A percentile compares a stretch with the other conserved stretches of the same genome.
Conservation (phyloP, 495 filamentous ascomycete species). For the Daldinia caldariorum region DNA sequence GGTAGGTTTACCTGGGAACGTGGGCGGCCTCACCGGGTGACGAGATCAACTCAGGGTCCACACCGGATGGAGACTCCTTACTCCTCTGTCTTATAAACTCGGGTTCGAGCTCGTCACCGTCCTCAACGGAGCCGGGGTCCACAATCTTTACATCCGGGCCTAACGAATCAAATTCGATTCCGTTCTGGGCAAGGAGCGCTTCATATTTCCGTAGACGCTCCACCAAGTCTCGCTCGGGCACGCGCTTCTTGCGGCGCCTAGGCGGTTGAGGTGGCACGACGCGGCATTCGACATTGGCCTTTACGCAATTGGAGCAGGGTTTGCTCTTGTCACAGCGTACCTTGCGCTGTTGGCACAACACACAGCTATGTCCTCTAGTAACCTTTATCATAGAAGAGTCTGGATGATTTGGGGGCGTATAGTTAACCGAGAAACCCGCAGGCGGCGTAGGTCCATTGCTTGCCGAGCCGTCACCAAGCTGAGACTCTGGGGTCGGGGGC, state of each 20-base stretch:
- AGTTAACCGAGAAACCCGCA: conserved; percentile 50
- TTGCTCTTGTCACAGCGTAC: conserved; percentile 73
- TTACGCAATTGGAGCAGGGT: conserved; percentile 72
- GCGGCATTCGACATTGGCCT: conserved; percentile 67
- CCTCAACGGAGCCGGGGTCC: conserved; percentile 54
- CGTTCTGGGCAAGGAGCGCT: conserved; percentile 60
- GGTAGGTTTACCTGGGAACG: conserved; percentile 35
- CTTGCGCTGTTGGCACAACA: conserved; percentile 72
- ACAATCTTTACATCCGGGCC: conserved; percentile 55
- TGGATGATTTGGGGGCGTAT: conserved; percentile 41
- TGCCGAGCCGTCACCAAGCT: conserved; percentile 44
- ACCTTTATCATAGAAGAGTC: conserved; percentile 58
- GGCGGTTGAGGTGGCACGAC: conserved; percentile 68
- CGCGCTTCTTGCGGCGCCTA: conserved; percentile 67
- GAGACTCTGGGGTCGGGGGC: conserved; percentile 50
- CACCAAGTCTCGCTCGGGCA: conserved; percentile 60
- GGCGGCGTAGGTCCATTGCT: conserved; percentile 48
- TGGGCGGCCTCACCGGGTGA: conserved; percentile 46
- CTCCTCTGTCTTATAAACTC: conserved; percentile 52
- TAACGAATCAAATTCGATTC: conserved; percentile 59
- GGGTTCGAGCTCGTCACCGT: conserved; percentile 60
- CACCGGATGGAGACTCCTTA: conserved; percentile 42
- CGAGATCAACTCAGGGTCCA: conserved; percentile 44
- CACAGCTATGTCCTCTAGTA: conserved; percentile 68
- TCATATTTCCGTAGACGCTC: conserved; percentile 66